Base-by-base conservation (phyloP, 257 asterid genomes). In the Ehretia macrophylla region DNA sequence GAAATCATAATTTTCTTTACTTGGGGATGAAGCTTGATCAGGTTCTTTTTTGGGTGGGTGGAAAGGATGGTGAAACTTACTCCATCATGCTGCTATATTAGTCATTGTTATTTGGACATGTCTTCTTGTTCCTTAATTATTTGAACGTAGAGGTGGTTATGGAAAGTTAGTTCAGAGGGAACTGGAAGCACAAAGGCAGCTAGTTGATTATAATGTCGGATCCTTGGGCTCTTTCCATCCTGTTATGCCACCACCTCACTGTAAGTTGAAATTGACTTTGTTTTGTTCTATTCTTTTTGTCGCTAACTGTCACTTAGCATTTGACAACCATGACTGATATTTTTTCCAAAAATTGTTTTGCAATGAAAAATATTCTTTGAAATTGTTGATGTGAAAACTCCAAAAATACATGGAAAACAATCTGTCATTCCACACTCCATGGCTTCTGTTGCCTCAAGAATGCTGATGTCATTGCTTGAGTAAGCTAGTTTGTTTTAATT, bases 141-240 rank as follows among this genome's bases (percentile, higher is more conserved):
- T 68, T 23, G 44, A 68, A 92, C 99, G 89, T 68, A 85, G 97
- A 83, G 99, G 99, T 67, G 99, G 97, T 66, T 92, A 92, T 62
- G 99, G 99, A 62, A 92, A 92, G 78, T 72, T 88, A 68, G 97
- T 92, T 51, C 99, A 88, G 62, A 86, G 73, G 63, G 99, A 92
- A 75, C 70, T 92, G 90, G 99, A 92, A 76, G 95, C 90, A 56
- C 98, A 90, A 66, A 79, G 99, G 70, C 88, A 88, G 77, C 83
- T 92, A 17, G 99, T 92, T 69, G 99, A 88, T 71, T 92, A 92
- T 72, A 92, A 92, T 68, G 60, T 85, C 38, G 97, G 94, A 56
- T 84, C 99, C 49, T 58, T 85, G 70, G 89, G 83, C 20, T 71
- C 90, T 45, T 91, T 85, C 73, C 83, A 68, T 58, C 83, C 93